A percentile compares a stretch with the other conserved stretches of the same genome.
Evolutionary conservation across 306 rosid species (phyloP).

Genomic region (Cucurbita pepo): DNA sequence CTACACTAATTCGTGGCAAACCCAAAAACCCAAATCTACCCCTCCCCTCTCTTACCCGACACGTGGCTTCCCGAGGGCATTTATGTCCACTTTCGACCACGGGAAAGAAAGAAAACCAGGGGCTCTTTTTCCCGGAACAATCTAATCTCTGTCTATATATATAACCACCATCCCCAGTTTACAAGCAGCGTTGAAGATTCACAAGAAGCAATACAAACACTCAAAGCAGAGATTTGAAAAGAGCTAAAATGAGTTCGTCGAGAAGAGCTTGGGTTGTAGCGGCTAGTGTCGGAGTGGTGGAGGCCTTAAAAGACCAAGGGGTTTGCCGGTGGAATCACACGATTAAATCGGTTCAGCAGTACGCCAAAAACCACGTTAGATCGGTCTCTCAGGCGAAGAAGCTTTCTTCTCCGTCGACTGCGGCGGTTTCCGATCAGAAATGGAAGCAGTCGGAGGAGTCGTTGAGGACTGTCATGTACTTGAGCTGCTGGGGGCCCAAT

Average conservation of each 20-base stretch:
- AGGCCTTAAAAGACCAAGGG: conserved; percentile 25
- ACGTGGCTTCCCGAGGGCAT: neutral
- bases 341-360: conserved; percentile 11
- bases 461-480: conserved; percentile 20
- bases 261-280: conserved; percentile 17
- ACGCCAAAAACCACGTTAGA: conserved; percentile 9
- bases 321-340: conserved; percentile 21
- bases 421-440: neutral
- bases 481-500: conserved; percentile 31
- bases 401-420: conserved; percentile 7
- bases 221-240: neutral
- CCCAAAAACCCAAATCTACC: neutral
- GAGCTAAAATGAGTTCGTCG: conserved; percentile 3
- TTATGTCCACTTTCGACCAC: neutral
- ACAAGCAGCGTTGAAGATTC: neutral
- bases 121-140: neutral
- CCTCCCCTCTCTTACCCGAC: neutral
- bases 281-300: conserved; percentile 24
- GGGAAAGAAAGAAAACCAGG: neutral
- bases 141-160: neutral
- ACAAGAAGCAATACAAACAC: neutral
- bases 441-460: conserved; percentile 16
- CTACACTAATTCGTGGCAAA: no score
- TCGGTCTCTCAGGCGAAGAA: conserved; percentile 13
- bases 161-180: neutral